Base-by-base conservation (phyloP, 495 filamentous ascomycete species). In the Oidiodendron maius region DNA sequence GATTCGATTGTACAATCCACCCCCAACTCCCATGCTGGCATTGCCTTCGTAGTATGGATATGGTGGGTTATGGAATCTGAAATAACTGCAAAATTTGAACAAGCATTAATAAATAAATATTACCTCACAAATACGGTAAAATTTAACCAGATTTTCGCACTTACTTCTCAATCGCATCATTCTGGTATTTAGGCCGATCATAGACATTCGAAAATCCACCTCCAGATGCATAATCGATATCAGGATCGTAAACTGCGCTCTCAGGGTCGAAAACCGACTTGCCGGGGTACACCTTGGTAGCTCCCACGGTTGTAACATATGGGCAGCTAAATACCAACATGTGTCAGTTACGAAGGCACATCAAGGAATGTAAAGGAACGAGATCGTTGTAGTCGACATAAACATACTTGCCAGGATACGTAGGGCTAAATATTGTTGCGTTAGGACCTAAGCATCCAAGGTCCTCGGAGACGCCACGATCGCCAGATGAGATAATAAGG, bases 191-290 rank as follows among this genome's bases (percentile, higher is more conserved):
- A 0, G 83, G 80, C 3, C 68, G 57, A 15, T 64, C 57, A 61
- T 80, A 88, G 56, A 84, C 66, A 58, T 86, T 85, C 55, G 74
- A 80, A 62, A 87, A 86, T 12, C 81, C 82, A 26, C 83, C 80
- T 12, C 81, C 81, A 9, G 75, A 78, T 4, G 49, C 45, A 12
- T 50, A 71, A 3, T 34, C 42, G 17, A 9, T 12, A 17, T 17
- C 74, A 48, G 32, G 47, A 18, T 46, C 43, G 22, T 43, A 35
- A 5, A 64, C 69, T 43, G 56, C 41, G 41, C 20, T 51, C 55
- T 67, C 64, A 30, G 56, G 56, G 26, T 67, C 56, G 45, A 44
- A 46, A 36, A 58, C 53, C 21, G 53, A 55, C 16, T 37, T 6
- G 10, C 51, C 51, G 16, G 52, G 43, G 26, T 56, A 52, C 23